Evolutionary conservation across 2,329 filamentous ascomycete species (phyloP).

Genomic region (Dryadomyces sulphureus): DNA sequence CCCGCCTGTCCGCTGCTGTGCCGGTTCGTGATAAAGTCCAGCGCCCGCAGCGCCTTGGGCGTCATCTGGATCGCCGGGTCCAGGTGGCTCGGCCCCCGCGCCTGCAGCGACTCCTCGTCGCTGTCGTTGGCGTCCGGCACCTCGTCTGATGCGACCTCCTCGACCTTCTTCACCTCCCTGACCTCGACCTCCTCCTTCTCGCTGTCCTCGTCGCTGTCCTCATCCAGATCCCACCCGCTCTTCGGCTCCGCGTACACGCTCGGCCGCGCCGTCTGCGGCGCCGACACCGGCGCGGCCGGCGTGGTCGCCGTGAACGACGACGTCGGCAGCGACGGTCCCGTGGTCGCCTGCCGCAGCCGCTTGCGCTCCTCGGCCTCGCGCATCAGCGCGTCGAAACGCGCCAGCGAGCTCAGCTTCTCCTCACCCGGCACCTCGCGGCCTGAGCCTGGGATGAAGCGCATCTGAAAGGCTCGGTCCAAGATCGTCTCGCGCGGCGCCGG

Average conservation of each 20-base stretch:
- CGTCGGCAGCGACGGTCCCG: constrained; percentile 6
- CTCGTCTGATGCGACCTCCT: constrained; percentile 10
- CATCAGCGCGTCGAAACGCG: constrained; percentile 53
- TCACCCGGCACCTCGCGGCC: constrained; percentile 39
- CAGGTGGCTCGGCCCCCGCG: neutral
- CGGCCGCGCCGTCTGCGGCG: no score
- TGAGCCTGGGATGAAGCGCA: constrained; percentile 47
- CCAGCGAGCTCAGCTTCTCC: constrained; percentile 49
- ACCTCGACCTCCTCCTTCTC: constrained; percentile 20
- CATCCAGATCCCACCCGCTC: constrained; percentile 37
- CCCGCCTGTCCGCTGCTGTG: constrained; percentile 10
- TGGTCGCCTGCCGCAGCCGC: constrained; percentile 23
- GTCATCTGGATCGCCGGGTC: constrained; percentile 20
- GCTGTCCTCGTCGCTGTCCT: constrained; percentile 29
- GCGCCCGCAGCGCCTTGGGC: constrained; percentile 30
- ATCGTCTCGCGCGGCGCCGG: constrained; percentile 47
- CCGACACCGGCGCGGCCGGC: constrained; percentile 16
- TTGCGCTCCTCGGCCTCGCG: constrained; percentile 37
- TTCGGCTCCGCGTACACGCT: no score
- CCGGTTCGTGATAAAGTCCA: constrained; percentile 34
- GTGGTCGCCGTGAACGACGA: constrained; percentile 4
- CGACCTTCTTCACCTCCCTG: constrained; percentile 21
- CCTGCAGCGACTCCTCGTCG: constrained; percentile 6
- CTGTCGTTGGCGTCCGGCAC: constrained; percentile 20
- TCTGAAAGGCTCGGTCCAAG: constrained; percentile 49